Conservation (phyloP, 1,284 basidiomycete species). For the Uromyces viciae-fabae region DNA sequence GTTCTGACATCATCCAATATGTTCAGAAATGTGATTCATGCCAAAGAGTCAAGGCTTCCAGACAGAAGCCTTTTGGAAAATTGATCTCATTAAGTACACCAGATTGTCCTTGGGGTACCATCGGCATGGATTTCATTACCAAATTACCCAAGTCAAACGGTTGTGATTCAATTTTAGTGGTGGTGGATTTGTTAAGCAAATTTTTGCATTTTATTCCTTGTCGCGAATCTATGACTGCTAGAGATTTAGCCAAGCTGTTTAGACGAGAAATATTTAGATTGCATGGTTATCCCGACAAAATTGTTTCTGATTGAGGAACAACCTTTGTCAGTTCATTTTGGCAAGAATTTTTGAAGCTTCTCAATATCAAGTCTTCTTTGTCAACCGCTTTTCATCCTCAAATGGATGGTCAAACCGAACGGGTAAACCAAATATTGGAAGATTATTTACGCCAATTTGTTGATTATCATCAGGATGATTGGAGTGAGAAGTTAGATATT, state of each 20-base stretch:
- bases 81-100: slow-evolving; percentile 55
- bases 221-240: neutral
- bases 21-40: neutral
- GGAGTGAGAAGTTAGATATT: neutral
- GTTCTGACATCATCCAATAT: neutral
- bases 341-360: neutral
- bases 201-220: slow-evolving; percentile 54
- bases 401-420: slow-evolving; percentile 30
- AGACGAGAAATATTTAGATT: neutral
- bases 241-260: neutral
- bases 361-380: neutral
- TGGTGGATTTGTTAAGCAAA: slow-evolving; percentile 59
- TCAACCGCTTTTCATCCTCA: slow-evolving; percentile 22
- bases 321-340: neutral
- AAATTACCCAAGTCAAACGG: slow-evolving; percentile 56
- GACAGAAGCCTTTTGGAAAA: slow-evolving; percentile 49
- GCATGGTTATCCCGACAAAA: slow-evolving; percentile 27
- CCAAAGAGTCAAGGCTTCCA: neutral
- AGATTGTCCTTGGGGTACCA: slow-evolving; percentile 55
- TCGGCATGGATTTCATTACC: slow-evolving; percentile 60
- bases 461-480: slow-evolving; percentile 14
- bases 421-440: slow-evolving; percentile 15
- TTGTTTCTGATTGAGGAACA: neutral
- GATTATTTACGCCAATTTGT: slow-evolving; percentile 16
- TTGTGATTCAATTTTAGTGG: slow-evolving; percentile 57